These are phyloP conservation scores for Mucor circinelloides DNA, from an alignment of 371 early-diverging fungal genomes.

Conservation along the genomic window DNA sequence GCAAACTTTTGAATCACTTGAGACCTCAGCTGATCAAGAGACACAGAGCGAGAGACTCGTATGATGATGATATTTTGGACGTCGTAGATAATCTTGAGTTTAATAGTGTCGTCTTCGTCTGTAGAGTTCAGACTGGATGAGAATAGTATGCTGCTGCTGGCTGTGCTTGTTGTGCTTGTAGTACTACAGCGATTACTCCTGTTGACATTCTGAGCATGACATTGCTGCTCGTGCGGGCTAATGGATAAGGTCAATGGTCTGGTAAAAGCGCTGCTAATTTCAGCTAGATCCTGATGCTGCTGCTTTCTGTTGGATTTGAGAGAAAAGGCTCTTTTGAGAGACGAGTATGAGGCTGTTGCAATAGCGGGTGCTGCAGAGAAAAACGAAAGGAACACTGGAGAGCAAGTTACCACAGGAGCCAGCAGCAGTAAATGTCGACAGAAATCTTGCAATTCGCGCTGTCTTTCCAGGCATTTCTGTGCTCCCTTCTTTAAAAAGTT, in stretches of 20 bases:
- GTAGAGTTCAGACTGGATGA: conserved; percentile 1
- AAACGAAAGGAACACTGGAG: conserved; percentile 1
- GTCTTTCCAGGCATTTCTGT: conserved; percentile 8
- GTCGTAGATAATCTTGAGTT: conserved; percentile 20
- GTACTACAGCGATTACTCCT: background rate
- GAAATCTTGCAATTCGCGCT: conserved; percentile 8
- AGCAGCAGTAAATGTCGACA: conserved; percentile 1
- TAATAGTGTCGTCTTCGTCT: conserved; percentile 8
- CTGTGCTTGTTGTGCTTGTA: background rate
- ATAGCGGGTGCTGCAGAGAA: background rate
- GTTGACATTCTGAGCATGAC: background rate
- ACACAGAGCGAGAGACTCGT: conserved; percentile 8
- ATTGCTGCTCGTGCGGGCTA: background rate
- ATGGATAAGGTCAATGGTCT: background rate
- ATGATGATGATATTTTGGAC: conserved; percentile 14
- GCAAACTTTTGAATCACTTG: conserved; percentile 18
- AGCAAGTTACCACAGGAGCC: background rate
- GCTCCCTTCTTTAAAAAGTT: background rate
- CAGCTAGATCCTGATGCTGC: background rate
- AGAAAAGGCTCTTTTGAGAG: conserved; percentile 2
- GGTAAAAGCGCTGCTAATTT: background rate
- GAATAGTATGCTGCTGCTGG: conserved; percentile 1
- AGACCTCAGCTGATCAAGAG: background rate
- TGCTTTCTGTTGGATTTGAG: background rate
- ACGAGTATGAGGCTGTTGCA: background rate